Conservation (phyloP, 495 filamentous ascomycete species). For the Annulohypoxylon nitens region DNA sequence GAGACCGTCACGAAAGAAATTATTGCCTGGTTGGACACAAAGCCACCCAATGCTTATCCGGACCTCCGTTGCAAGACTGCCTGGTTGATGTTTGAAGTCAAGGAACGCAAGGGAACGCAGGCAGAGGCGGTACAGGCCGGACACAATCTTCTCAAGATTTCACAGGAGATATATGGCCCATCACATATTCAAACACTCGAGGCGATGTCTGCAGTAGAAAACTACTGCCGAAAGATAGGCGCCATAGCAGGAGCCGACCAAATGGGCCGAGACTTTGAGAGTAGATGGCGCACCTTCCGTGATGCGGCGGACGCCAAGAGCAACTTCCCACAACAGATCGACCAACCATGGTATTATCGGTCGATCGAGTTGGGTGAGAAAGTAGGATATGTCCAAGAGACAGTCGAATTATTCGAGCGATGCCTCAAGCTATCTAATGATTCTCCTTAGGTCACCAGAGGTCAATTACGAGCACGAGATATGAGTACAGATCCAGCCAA, state of each 20-base stretch:
- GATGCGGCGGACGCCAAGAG: slow-evolving; percentile 10
- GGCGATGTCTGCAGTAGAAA: slow-evolving; percentile 47
- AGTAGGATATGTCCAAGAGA: slow-evolving; percentile 37
- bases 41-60: slow-evolving; percentile 10
- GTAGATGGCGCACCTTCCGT: slow-evolving; percentile 36
- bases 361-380: slow-evolving; percentile 47
- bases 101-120: slow-evolving; percentile 39
- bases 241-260: slow-evolving; percentile 28
- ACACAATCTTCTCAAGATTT: slow-evolving; percentile 37
- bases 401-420: slow-evolving; percentile 41
- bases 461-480: neutral
- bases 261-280: slow-evolving; percentile 40
- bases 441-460: slow-evolving; percentile 16
- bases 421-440: slow-evolving; percentile 30
- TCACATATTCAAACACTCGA: slow-evolving; percentile 48
- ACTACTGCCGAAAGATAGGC: slow-evolving; percentile 40
- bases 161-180: slow-evolving; percentile 39
- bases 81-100: slow-evolving; percentile 48
- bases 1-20: slow-evolving; percentile 37
- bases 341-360: slow-evolving; percentile 49
- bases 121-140: slow-evolving; percentile 38
- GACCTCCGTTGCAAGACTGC: slow-evolving; percentile 47
- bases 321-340: slow-evolving; percentile 47
- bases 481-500: neutral
- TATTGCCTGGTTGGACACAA: slow-evolving; percentile 42